Percentiles rank a stretch among this genome's conserved stretches.
These are phyloP conservation scores for Prunella vulgaris DNA, from an alignment of 257 asterid genomes.

Conservation along the genomic window DNA sequence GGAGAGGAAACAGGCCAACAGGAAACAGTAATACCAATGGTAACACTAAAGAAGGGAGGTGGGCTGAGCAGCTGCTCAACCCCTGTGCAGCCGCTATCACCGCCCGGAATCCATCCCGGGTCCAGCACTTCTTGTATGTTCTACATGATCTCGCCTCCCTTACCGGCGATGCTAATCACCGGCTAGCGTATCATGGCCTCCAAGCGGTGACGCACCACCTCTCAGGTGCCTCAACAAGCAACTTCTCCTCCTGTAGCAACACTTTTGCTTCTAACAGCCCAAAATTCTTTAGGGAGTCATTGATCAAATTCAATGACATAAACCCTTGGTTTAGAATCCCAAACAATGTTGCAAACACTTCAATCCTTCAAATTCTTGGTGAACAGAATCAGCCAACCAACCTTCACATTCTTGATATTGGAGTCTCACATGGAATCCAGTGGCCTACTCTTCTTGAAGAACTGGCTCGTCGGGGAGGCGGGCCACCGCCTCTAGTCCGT, in stretches of 20 bases:
- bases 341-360: conserved; percentile 66
- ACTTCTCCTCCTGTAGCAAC: conserved; percentile 24
- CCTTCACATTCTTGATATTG: conserved; percentile 83
- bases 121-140: conserved; percentile 73
- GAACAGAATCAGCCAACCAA: conserved; percentile 36
- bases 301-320: conserved; percentile 71
- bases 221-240: conserved; percentile 33
- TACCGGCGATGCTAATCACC: conserved; percentile 72
- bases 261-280: conserved; percentile 52
- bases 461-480: conserved; percentile 60
- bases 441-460: conserved; percentile 91
- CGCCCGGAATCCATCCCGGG: conserved; percentile 50
- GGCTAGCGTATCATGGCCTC: conserved; percentile 76
- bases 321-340: conserved; percentile 89
- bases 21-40: conserved; percentile 27
- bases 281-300: conserved; percentile 51
- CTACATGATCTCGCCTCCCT: conserved; percentile 64
- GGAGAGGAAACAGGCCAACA: conserved; percentile 28
- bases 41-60: conserved; percentile 63
- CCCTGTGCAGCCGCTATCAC: conserved; percentile 83
- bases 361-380: conserved; percentile 63
- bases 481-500: conserved; percentile 75
- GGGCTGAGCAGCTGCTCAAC: conserved; percentile 90
- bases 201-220: conserved; percentile 59
- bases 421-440: conserved; percentile 86